A percentile compares a stretch with the other conserved stretches of the same genome.
These are phyloP conservation scores for Boechera retrofracta DNA, from an alignment of 345 rosid species.

Conservation along the genomic window DNA sequence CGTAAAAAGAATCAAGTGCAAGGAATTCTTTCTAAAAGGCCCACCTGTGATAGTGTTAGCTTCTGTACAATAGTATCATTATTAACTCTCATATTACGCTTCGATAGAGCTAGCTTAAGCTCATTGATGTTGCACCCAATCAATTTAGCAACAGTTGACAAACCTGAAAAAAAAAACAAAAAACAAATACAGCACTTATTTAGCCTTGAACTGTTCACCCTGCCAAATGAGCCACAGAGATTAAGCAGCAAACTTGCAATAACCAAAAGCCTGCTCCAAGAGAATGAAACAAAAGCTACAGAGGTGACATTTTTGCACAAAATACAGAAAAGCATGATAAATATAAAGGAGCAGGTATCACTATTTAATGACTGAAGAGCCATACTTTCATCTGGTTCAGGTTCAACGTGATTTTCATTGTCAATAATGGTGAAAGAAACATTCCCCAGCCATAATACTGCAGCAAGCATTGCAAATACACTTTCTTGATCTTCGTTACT, in stretches of 20 bases:
- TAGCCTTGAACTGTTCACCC: conserved; percentile 30
- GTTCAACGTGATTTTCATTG: conserved; percentile 91
- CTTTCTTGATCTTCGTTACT: conserved; percentile 94
- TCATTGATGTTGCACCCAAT: conserved; percentile 71
- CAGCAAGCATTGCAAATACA: conserved; percentile 95
- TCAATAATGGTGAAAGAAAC: conserved; percentile 75
- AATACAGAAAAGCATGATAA: conserved; percentile 22
- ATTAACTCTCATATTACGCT: conserved; percentile 91
- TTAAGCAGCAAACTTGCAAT: conserved; percentile 21
- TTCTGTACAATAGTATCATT: conserved; percentile 88
- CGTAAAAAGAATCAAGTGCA: conserved; percentile 56
- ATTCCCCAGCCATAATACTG: conserved; percentile 95
- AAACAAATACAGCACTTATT: conserved; percentile 9
- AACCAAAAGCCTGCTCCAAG: conserved; percentile 18
- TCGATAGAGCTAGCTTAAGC: conserved; percentile 79
- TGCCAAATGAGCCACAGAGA: conserved; percentile 9
- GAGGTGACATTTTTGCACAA: conserved; percentile 20
- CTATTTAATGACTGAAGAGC: conserved; percentile 18
- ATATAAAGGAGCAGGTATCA: conserved; percentile 9
- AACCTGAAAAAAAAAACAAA: conserved; percentile 51
- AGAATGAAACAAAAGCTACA: conserved; percentile 20
- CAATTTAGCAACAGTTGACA: conserved; percentile 71
- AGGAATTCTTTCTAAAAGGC: conserved; percentile 44
- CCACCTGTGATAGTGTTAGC: conserved; percentile 84
- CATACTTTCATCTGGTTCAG: conserved; percentile 82